Evolutionary conservation across 768 basidiomycete species (phyloP).

Genomic region (Punctularia strigosozonata): DNA sequence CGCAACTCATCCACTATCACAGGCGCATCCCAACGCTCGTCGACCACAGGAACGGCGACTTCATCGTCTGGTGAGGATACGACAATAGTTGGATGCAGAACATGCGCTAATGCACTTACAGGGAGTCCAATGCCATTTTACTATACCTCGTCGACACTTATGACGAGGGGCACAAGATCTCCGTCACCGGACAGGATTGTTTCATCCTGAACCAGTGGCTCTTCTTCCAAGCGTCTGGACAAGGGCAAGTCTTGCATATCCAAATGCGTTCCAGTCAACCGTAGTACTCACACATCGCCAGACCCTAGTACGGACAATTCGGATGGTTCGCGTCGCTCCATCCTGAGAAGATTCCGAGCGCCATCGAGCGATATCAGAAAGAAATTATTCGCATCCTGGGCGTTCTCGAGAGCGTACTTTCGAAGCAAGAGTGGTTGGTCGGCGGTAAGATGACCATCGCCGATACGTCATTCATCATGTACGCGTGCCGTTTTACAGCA

Average conservation of each 20-base stretch:
- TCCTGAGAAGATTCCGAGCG: constrained; percentile 16
- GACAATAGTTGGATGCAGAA: no score
- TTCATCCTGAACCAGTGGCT: no score
- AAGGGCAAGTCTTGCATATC: background rate
- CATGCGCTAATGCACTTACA: no score
- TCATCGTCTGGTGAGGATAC: constrained; percentile 14
- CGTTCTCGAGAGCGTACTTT: constrained; percentile 17
- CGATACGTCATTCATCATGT: no score
- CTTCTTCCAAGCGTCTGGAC: constrained; percentile 15
- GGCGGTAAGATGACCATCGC: constrained; percentile 15
- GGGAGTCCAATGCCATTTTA: constrained; percentile 22
- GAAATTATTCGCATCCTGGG: constrained; percentile 15
- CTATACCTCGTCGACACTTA: constrained; percentile 24
- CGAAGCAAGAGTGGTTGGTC: constrained; percentile 18
- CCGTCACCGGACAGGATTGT: no score
- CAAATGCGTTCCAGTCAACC: background rate
- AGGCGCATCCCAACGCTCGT: constrained; percentile 13
- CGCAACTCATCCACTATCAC: no score
- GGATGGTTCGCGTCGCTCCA: constrained; percentile 15
- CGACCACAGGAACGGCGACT: constrained; percentile 10
- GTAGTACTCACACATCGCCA: background rate
- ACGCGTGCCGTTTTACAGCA: no score
- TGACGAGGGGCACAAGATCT: constrained; percentile 22
- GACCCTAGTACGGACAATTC: constrained; percentile 12
- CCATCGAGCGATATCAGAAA: constrained; percentile 17